phyloP scores from a whole-genome alignment of 768 basidiomycete genomes.

The Inosperma sp. region DNA sequence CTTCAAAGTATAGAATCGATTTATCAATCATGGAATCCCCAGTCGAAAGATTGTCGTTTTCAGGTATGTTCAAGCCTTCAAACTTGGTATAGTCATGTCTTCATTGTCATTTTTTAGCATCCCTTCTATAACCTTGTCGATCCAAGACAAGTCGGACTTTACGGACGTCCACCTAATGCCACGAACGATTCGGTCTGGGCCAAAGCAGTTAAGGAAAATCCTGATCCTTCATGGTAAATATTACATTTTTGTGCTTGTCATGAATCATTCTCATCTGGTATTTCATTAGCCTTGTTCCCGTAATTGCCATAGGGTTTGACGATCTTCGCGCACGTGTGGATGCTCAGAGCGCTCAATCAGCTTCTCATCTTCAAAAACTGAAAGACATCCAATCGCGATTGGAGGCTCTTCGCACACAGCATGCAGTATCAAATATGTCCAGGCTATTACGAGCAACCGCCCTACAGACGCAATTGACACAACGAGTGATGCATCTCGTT shows the following conservation, averaged over 20 bases:
- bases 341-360: conserved; percentile 63
- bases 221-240: conserved; percentile 70
- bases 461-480: conserved; percentile 63
- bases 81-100: neutral
- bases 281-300: conserved; percentile 62
- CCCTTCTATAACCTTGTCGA: conserved; percentile 84
- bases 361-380: conserved; percentile 62
- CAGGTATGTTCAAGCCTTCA: conserved; percentile 48
- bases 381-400: conserved; percentile 69
- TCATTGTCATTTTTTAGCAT: conserved; percentile 40
- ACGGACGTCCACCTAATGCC: conserved; percentile 68
- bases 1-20: conserved; percentile 59
- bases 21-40: conserved; percentile 66
- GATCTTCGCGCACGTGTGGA: conserved; percentile 76
- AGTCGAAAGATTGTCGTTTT: conserved; percentile 68
- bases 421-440: conserved; percentile 61
- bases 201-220: conserved; percentile 75
- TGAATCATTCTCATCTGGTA: neutral
- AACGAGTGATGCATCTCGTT: conserved; percentile 63
- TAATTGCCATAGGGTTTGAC: conserved; percentile 76
- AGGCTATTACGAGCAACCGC: conserved; percentile 60
- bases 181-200: conserved; percentile 72
- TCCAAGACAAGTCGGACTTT: conserved; percentile 58
- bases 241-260: neutral
- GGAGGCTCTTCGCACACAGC: conserved; percentile 53